These are phyloP conservation scores for Rhododendron williamsianum DNA, from an alignment of 148 eudicot species.

Conservation along the genomic window DNA sequence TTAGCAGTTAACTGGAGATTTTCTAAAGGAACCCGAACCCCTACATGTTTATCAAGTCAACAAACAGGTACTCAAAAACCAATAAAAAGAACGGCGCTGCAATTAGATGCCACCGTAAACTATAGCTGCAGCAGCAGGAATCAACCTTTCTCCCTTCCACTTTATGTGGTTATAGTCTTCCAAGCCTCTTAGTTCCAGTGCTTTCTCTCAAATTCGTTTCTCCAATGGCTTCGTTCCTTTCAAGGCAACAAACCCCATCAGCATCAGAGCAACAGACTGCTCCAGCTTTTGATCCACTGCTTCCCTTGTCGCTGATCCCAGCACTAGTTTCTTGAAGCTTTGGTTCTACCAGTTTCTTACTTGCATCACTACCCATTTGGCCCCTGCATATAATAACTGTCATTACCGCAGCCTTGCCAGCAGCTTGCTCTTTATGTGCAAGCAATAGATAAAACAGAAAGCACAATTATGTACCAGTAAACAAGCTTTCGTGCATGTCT, in stretches of 20 bases:
- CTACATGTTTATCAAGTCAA: background rate
- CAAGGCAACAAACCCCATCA: slow-evolving; percentile 3
- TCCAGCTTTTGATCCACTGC: background rate
- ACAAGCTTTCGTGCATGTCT: background rate
- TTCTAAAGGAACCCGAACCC: background rate
- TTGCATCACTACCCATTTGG: background rate
- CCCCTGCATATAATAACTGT: slow-evolving; percentile 1
- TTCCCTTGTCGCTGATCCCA: background rate
- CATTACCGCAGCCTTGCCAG: background rate
- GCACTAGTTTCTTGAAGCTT: background rate
- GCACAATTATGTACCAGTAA: too few relatives aligned
- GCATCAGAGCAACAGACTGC: background rate
- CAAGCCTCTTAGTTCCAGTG: background rate
- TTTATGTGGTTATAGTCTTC: too few relatives aligned
- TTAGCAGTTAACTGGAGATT: background rate
- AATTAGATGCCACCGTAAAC: too few relatives aligned
- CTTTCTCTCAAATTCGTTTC: background rate
- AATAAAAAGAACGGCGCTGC: background rate
- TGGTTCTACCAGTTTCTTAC: background rate
- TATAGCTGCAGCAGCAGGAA: too few relatives aligned
- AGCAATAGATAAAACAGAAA: too few relatives aligned
- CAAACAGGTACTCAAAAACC: background rate
- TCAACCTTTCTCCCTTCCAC: too few relatives aligned
- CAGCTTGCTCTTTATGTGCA: too few relatives aligned
- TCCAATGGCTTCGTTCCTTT: background rate